phyloP scores from a whole-genome alignment of 2,329 filamentous ascomycete genomes.

The Zymoseptoria crescenta region DNA sequence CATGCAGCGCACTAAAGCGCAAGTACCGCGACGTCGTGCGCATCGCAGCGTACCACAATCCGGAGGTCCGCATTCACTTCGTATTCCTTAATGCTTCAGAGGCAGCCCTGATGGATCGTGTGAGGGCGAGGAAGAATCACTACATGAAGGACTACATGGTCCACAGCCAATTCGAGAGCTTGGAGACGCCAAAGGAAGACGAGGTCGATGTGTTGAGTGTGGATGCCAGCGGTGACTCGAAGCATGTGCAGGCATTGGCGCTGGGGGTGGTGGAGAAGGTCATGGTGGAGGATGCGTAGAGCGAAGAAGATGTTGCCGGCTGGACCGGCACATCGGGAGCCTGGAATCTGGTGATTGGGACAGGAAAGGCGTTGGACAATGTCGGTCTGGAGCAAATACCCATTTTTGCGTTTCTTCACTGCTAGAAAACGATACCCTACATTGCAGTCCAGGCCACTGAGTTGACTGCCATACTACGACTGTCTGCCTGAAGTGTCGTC shows the following conservation, averaged over 20 bases:
- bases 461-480: too few relatives aligned
- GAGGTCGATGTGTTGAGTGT: slow-evolving; percentile 38
- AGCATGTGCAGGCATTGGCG: slow-evolving; percentile 36
- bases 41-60: slow-evolving; percentile 40
- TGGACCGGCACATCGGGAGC: background rate
- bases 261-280: slow-evolving; percentile 32
- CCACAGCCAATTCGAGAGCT: slow-evolving; percentile 75
- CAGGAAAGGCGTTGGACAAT: background rate
- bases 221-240: slow-evolving; percentile 37
- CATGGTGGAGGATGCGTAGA: slow-evolving; percentile 17
- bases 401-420: background rate
- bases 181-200: slow-evolving; percentile 70
- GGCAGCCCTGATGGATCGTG: slow-evolving; percentile 65
- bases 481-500: too few relatives aligned
- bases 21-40: slow-evolving; percentile 76
- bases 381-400: background rate
- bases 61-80: slow-evolving; percentile 61
- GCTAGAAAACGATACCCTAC: background rate
- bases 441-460: too few relatives aligned
- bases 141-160: slow-evolving; percentile 98
- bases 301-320: background rate
- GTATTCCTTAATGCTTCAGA: slow-evolving; percentile 80
- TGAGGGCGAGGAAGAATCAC: slow-evolving; percentile 67
- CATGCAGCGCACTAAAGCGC: slow-evolving; percentile 91
- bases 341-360: background rate